Base-by-base conservation (phyloP, 2,329 filamentous ascomycete species). In the Talaromyces sp. region DNA sequence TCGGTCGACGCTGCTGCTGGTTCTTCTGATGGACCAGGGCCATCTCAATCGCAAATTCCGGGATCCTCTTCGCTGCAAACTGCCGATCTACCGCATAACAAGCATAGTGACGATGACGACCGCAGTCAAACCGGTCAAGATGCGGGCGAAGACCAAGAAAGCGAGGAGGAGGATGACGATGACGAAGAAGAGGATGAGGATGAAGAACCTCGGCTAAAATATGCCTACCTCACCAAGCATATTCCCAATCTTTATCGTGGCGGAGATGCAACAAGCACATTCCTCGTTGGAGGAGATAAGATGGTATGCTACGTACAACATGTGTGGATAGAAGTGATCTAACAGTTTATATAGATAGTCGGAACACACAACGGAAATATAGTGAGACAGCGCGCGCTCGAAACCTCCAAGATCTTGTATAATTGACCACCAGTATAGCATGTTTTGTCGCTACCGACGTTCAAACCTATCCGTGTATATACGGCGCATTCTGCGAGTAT, bases 351-450 rank as follows among this genome's bases (percentile, higher is more conserved):
- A 62, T 77, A 93, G 90, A 89, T 97, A 65, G 82, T 96, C 68
- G 95, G 93, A 66, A 97, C 95, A 33, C 93, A 99, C 75, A 96
- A 96, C 78, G 95, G 95, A 69, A 96, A 95, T 71, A 93, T 98
- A 70, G 92, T 96, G 82, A 81, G 89, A 79, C 72, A 55, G 69
- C 63, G 30, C 55, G 39, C 44, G 2, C 19, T 19, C 25, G 19
- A 53, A 47, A 13, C 19, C 11, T 59, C 3, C n/a, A 42, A 10
- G 19, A 27, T 33, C 8, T 32, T 33, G 22, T 25, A 56, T 25
- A 28, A 59, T 44, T 59, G 19, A 54, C 52, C 52, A 27, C 19
- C 11, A 32, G 30, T 15, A 22, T 36, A 95, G 91, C 90, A 99
- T 80, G 88, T 96, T 64, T 80, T 97, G 54, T 89, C 91, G 65